phyloP scores from a whole-genome alignment of 108 stramenopile species.

The Cyclotella choctawhatcheeana region DNA sequence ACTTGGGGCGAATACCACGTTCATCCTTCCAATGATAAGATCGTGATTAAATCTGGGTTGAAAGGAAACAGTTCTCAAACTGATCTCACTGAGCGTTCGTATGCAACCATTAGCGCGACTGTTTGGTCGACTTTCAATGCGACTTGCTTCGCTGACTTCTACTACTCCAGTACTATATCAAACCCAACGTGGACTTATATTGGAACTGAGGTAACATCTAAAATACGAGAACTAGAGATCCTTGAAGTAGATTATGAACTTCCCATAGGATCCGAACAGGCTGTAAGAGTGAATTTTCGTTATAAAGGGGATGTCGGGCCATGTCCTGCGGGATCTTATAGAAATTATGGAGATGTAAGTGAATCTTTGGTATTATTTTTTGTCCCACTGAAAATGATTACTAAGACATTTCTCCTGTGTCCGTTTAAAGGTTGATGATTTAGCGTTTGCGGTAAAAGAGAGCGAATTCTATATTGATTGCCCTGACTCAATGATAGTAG shows the following conservation, averaged over 20 bases:
- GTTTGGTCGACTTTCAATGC: background rate
- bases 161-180: slow-evolving; percentile 5
- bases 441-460: background rate
- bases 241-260: slow-evolving; percentile 2
- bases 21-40: slow-evolving; percentile 21
- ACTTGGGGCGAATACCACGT: slow-evolving; percentile 1
- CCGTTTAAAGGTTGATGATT: no score
- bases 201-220: slow-evolving; percentile 6
- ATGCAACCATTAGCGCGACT: slow-evolving; percentile 3
- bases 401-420: slow-evolving; percentile 2
- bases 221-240: background rate
- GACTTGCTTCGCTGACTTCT: slow-evolving; percentile 15
- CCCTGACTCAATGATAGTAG: slow-evolving; percentile 6
- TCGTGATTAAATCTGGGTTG: slow-evolving; percentile 9
- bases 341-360: slow-evolving; percentile 1
- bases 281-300: slow-evolving; percentile 15
- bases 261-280: background rate
- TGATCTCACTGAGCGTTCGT: background rate
- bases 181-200: slow-evolving; percentile 1
- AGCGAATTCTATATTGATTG: slow-evolving; percentile 4
- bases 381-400: background rate
- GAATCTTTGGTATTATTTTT: background rate
- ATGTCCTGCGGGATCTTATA: slow-evolving; percentile 2
- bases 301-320: background rate
- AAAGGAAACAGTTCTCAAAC: background rate